Base-by-base conservation (phyloP, 2,329 filamentous ascomycete genomes). In the Ophiocordyceps sinensis region DNA sequence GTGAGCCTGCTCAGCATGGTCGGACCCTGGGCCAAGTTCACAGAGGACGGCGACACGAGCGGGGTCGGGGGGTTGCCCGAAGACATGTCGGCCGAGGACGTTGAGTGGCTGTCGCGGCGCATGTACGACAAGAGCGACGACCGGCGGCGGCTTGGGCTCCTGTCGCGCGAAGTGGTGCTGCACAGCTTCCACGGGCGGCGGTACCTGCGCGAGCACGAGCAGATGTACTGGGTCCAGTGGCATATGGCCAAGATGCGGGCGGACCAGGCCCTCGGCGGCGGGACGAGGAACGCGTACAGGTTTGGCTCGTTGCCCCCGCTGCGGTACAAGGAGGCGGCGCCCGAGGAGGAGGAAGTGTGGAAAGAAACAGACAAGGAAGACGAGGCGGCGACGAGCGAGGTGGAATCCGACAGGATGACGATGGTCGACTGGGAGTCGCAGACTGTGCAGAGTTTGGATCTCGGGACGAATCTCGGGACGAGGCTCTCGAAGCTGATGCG, bases 111-210 rank as follows among this genome's bases (percentile, higher is more conserved):
- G 47, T 71, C 69, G 2, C 57, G 61, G 37, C 65, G 75, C 30
- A 77, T 79, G 73, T 73, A 77, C 50, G 69, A 71, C n/a, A 76
- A 77, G 58, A 64, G 59, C 5, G 64, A 69, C 0, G 68, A 74
- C 47, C 68, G 74, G 28, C 64, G 70, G 47, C 68, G 69, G 45
- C 60, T 78, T 3, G 74, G 75, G 36, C 73, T 78, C 66, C 68
- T 69, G 57, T 71, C 69, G 1, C 66, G 75, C 19, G 62, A 63
- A 35, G 75, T 76, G 36, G 74, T 78, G 4, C 68, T 75, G 41
- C 73, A 73, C 47, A 71, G 66, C 12, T 78, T 78, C 54, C 68
- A 68, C 39, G 72, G 73, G 3, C 70, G 75, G 36, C 64, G 73
- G 1, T 78, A 77, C 51, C 64, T 77, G 21, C 67, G 75, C 31